These are phyloP conservation scores for Alternaria novae-zelandiae DNA, from an alignment of 2,329 filamentous ascomycete genomes.

Conservation along the genomic window DNA sequence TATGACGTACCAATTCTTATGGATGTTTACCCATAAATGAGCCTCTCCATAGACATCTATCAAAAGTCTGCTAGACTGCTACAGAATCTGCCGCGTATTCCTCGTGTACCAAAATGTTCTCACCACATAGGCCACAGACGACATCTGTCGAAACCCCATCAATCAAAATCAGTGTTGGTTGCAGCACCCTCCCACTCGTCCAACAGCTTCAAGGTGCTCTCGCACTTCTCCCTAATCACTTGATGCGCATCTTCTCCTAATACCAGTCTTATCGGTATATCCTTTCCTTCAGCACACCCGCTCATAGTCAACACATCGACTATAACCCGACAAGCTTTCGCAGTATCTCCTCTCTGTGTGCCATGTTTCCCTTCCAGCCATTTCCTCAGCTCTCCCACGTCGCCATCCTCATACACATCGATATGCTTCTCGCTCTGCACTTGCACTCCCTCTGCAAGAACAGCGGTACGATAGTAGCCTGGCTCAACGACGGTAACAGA, in stretches of 20 bases:
- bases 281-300: constrained; percentile 56
- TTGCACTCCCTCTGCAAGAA: constrained; percentile 43
- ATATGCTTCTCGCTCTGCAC: constrained; percentile 24
- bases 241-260: constrained; percentile 51
- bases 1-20: not conserved
- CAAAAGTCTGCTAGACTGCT: not conserved
- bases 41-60: too few relatives aligned
- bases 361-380: constrained; percentile 50
- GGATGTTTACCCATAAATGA: too few relatives aligned
- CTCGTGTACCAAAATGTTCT: not conserved
- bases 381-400: constrained; percentile 42
- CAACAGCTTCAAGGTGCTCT: constrained; percentile 31
- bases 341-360: constrained; percentile 62
- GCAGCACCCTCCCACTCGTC: constrained; percentile 43
- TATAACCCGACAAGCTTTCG: constrained; percentile 60
- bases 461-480: constrained; percentile 59
- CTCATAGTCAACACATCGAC: constrained; percentile 63
- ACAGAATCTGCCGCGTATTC: not conserved
- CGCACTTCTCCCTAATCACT: constrained; percentile 27
- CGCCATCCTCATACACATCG: constrained; percentile 43
- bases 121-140: not conserved
- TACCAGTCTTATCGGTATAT: constrained; percentile 61
- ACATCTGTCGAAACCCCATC: not conserved
- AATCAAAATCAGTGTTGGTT: constrained; percentile 24
- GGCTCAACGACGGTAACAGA: constrained; percentile 56